phyloP scores from a whole-genome alignment of 2,329 filamentous ascomycete species.

The Monosporascus sp. region DNA sequence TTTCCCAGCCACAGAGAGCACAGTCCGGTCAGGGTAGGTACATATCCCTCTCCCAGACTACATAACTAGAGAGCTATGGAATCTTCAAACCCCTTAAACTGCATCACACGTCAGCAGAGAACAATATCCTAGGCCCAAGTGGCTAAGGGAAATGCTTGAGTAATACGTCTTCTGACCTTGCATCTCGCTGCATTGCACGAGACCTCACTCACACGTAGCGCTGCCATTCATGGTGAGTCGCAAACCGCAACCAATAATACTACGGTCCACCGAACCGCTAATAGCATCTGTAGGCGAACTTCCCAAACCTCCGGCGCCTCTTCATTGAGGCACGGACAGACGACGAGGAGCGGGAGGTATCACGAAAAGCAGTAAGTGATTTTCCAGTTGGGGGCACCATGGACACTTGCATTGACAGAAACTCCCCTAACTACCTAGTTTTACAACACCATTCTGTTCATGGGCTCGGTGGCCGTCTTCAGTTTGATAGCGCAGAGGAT shows the following conservation, averaged over 20 bases:
- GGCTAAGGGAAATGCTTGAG: too few species aligned
- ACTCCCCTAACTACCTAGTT: constrained; percentile 55
- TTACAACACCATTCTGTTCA: constrained; percentile 94
- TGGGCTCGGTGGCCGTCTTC: constrained; percentile 92
- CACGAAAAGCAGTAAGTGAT: constrained; percentile 74
- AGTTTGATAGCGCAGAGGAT: constrained; percentile 88
- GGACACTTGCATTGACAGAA: too few species aligned
- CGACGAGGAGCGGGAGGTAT: constrained; percentile 90
- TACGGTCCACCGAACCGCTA: background rate
- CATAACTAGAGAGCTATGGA: too few species aligned
- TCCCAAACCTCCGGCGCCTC: constrained; percentile 91
- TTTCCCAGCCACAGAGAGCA: too few species aligned
- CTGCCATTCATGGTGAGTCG: constrained; percentile 4
- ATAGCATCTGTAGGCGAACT: constrained; percentile 52
- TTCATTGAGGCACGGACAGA: constrained; percentile 94
- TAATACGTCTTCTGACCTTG: too few species aligned
- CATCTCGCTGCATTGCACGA: too few species aligned
- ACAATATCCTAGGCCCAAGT: too few species aligned
- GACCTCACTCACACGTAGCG: too few species aligned
- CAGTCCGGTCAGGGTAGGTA: too few species aligned
- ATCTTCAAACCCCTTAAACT: too few species aligned
- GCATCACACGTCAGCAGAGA: too few species aligned
- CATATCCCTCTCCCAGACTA: too few species aligned
- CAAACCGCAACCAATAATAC: background rate
- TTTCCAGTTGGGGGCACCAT: background rate